Evolutionary conservation across 179 eudicot genomes (phyloP).

Genomic region (Amaranthus tricolor): DNA sequence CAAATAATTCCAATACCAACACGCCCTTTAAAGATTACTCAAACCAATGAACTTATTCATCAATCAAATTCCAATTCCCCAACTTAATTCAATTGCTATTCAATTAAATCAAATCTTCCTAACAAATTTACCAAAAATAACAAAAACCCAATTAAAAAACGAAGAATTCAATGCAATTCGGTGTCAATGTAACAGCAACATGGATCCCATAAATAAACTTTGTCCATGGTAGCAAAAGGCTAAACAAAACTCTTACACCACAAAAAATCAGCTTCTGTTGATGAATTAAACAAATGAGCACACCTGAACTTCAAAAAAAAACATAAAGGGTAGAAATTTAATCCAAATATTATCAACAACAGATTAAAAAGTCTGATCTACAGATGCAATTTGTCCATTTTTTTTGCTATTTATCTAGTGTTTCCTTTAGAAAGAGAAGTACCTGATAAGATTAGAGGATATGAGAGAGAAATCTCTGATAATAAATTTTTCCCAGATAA

Average conservation of each 20-base stretch:
- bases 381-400: background rate
- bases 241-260: background rate
- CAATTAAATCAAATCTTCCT: slow-evolving; percentile 17
- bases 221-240: background rate
- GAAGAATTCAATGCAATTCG: slow-evolving; percentile 14
- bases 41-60: slow-evolving; percentile 21
- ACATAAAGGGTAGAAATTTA: background rate
- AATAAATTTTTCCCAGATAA: slow-evolving; percentile 15
- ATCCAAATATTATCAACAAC: slow-evolving; percentile 4
- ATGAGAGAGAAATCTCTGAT: slow-evolving; percentile 16
- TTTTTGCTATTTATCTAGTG: background rate
- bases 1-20: slow-evolving; percentile 1
- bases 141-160: slow-evolving; percentile 3
- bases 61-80: slow-evolving; percentile 17
- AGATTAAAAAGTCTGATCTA: slow-evolving; percentile 6
- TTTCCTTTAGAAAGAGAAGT: background rate
- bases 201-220: slow-evolving; percentile 12
- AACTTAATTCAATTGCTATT: background rate
- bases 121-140: background rate
- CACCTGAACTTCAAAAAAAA: slow-evolving; percentile 27
- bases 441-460: slow-evolving; percentile 23
- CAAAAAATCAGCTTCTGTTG: slow-evolving; percentile 18
- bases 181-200: slow-evolving; percentile 1
- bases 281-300: slow-evolving; percentile 21
- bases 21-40: slow-evolving; percentile 17